Conservation (phyloP, 2,329 filamentous ascomycete species). For the Acrodontium crateriforme region DNA sequence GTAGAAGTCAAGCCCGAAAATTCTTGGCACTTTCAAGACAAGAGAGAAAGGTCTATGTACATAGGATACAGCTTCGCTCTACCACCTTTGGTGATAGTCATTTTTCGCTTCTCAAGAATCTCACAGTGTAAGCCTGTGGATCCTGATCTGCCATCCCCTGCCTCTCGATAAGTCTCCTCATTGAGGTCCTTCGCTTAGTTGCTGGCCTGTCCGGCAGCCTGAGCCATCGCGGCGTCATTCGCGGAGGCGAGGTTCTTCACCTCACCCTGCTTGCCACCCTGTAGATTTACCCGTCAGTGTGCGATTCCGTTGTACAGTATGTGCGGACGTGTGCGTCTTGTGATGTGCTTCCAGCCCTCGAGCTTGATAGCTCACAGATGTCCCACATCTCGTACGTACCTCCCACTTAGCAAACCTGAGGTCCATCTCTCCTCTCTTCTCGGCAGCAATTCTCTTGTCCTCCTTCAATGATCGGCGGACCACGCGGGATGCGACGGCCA, state of each 20-base stretch:
- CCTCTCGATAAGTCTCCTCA: constrained; percentile 2
- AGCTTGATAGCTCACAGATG: too few species aligned
- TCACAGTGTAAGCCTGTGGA: constrained; percentile 3
- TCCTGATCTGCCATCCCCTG: constrained; percentile 1
- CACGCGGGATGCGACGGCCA: constrained; percentile 83
- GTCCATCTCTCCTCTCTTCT: constrained; percentile 82
- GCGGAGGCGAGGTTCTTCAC: constrained; percentile 52
- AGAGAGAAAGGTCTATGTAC: constrained; percentile 14
- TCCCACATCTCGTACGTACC: constrained; percentile 47
- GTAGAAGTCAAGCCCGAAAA: constrained; percentile 4
- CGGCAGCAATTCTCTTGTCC: constrained; percentile 71
- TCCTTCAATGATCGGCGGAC: constrained; percentile 97
- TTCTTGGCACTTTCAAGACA: constrained; percentile 6
- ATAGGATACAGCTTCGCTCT: constrained; percentile 17
- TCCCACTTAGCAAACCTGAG: constrained; percentile 89
- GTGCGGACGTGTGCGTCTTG: too few species aligned
- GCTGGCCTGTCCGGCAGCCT: constrained; percentile 27
- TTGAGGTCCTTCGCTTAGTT: constrained; percentile 25
- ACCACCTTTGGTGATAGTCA: too few species aligned
- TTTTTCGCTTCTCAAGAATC: constrained; percentile 8
- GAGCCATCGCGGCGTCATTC: constrained; percentile 36
- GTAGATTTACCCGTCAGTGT: constrained; percentile 17
- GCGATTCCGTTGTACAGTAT: not conserved
- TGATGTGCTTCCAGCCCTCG: too few species aligned
- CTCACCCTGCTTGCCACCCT: constrained; percentile 97